A percentile compares a stretch with the other conserved stretches of the same genome.
Conservation (phyloP, 306 rosid species). For the Oemleria cerasiformis region DNA sequence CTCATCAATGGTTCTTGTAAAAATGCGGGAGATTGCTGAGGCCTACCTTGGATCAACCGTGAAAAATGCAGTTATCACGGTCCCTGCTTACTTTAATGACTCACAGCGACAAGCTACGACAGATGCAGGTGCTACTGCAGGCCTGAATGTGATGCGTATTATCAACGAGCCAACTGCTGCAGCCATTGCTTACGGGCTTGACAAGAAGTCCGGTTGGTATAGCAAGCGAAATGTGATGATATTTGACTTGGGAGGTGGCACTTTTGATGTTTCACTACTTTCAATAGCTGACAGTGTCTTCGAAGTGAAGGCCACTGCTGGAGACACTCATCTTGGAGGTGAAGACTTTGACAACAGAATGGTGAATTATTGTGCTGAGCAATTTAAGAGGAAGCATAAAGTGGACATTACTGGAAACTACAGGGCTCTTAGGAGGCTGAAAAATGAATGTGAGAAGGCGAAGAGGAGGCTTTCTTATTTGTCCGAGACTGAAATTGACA, state of each 20-base stretch:
- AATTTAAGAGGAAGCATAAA: not conserved
- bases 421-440: not conserved
- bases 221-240: constrained; percentile 9
- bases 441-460: not conserved
- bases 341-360: not conserved
- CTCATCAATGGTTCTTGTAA: not conserved
- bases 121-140: constrained; percentile 14
- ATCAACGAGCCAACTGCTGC: constrained; percentile 18
- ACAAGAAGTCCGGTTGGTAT: not conserved
- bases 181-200: constrained; percentile 16
- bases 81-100: not conserved
- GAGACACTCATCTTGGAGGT: not conserved
- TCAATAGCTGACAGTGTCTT: not conserved
- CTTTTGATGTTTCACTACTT: not conserved
- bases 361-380: not conserved
- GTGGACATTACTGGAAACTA: not conserved
- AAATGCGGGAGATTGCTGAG: not conserved
- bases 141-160: constrained; percentile 2
- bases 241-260: constrained; percentile 15
- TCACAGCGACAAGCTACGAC: constrained; percentile 27
- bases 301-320: not conserved
- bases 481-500: not conserved
- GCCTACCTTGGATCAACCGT: not conserved
- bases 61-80: not conserved
- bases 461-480: constrained; percentile 10